These are phyloP conservation scores for Phytophthora multivora DNA, from an alignment of 352 stramenopile genomes.

Conservation along the genomic window DNA sequence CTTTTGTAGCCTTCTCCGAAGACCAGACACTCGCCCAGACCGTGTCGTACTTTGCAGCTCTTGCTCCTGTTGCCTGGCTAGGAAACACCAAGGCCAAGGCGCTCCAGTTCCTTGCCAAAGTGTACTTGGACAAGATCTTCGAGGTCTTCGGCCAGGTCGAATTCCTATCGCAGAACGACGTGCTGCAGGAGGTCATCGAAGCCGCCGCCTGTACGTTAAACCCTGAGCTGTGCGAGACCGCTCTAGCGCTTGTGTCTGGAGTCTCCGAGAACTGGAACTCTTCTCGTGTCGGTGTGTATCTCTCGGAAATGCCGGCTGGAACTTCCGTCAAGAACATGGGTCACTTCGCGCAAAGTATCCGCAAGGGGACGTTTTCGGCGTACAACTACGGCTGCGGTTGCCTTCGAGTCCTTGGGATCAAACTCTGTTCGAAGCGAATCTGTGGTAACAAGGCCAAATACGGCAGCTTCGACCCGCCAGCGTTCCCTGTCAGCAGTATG, in stretches of 20 bases:
- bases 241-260: constrained; percentile 38
- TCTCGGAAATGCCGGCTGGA: constrained; percentile 53
- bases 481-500: constrained; percentile 37
- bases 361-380: constrained; percentile 42
- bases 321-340: constrained; percentile 63
- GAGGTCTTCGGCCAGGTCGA: constrained; percentile 38
- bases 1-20: constrained; percentile 53
- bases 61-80: constrained; percentile 46
- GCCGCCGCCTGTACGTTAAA: constrained; percentile 38
- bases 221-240: constrained; percentile 40
- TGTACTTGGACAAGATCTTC: constrained; percentile 49
- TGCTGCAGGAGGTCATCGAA: constrained; percentile 44
- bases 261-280: constrained; percentile 48
- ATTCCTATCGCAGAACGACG: constrained; percentile 38
- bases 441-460: constrained; percentile 62
- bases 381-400: constrained; percentile 61
- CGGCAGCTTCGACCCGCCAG: constrained; percentile 44
- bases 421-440: constrained; percentile 33
- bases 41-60: constrained; percentile 56
- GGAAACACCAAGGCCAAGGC: constrained; percentile 33
- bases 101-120: constrained; percentile 31
- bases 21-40: constrained; percentile 53
- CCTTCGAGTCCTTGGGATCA: constrained; percentile 30
- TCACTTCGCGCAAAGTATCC: constrained; percentile 57
- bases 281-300: constrained; percentile 53